These are phyloP conservation scores for Phytopythium oedochilum DNA, from an alignment of 352 stramenopile genomes.

Conservation along the genomic window DNA sequence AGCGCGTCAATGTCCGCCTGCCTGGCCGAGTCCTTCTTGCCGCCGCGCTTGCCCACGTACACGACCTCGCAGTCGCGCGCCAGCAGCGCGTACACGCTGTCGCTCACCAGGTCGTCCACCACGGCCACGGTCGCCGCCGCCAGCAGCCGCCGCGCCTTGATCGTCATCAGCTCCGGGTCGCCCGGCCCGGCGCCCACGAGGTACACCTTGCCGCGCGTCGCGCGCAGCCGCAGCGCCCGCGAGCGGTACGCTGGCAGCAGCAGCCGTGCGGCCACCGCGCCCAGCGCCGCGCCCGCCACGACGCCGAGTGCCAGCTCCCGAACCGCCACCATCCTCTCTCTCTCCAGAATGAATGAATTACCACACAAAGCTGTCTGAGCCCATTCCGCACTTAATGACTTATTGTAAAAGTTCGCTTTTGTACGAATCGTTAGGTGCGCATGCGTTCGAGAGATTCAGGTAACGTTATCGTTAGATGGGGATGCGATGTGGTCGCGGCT, in stretches of 20 bases:
- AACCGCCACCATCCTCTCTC: conserved; percentile 12
- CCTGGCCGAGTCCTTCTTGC: conserved; percentile 59
- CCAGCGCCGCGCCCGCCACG: conserved; percentile 35
- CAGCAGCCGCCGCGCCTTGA: conserved; percentile 44
- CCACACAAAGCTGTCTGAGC: no score
- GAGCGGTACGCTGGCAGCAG: conserved; percentile 22
- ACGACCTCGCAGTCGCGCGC: conserved; percentile 53
- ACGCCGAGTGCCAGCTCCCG: conserved; percentile 43
- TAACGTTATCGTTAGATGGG: no score
- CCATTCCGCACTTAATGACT: no score
- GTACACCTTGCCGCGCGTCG: conserved; percentile 41
- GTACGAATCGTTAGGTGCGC: no score
- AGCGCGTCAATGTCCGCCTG: conserved; percentile 65
- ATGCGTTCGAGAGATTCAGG: no score
- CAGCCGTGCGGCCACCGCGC: conserved; percentile 24
- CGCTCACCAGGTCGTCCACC: conserved; percentile 61
- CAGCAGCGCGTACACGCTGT: conserved; percentile 49
- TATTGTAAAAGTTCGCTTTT: no score
- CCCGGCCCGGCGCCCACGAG: conserved; percentile 58
- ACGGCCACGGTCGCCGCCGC: conserved; percentile 46
- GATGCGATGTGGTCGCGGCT: conserved; percentile 59
- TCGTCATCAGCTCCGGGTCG: conserved; percentile 48
- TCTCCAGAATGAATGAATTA: no score
- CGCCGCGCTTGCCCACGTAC: conserved; percentile 66
- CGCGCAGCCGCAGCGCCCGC: conserved; percentile 17